phyloP scores from a whole-genome alignment of 768 basidiomycete genomes.

The Tulasnella calospora region DNA sequence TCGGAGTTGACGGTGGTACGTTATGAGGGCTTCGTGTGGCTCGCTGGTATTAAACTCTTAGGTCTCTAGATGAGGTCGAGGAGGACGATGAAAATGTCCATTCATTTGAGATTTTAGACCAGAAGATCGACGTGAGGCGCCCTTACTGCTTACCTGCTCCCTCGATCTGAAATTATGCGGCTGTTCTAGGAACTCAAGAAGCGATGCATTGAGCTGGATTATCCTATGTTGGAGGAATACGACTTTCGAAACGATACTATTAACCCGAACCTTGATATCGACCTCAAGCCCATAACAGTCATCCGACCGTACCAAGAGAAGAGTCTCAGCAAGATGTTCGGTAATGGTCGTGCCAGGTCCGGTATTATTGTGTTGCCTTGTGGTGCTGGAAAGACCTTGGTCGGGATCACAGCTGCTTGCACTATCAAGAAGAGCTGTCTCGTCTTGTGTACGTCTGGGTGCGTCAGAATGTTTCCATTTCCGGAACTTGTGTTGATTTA shows the following conservation, averaged over 20 bases:
- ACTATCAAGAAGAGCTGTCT: conserved; percentile 99
- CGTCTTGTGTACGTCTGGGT: conserved; percentile 97
- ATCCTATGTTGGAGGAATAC: conserved; percentile 98
- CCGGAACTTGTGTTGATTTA: not conserved
- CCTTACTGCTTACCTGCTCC: not conserved
- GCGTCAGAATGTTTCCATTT: conserved; percentile 37
- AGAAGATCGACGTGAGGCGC: conserved; percentile 77
- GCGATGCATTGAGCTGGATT: conserved; percentile 92
- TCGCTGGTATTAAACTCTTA: conserved; percentile 9
- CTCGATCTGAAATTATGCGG: not conserved
- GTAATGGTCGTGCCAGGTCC: conserved; percentile 95
- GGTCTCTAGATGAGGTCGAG: conserved; percentile 79
- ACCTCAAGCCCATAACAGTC: conserved; percentile 94
- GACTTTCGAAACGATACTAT: conserved; percentile 96
- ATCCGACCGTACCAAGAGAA: conserved; percentile 99
- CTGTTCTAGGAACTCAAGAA: conserved; percentile 79
- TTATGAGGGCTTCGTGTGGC: not conserved
- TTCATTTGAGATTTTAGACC: conserved; percentile 91
- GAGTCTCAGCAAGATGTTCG: conserved; percentile 98
- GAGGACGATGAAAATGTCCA: conserved; percentile 98
- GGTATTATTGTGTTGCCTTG: conserved; percentile 98
- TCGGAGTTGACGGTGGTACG: conserved; percentile 82
- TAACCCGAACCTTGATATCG: conserved; percentile 96
- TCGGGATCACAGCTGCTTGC: conserved; percentile 98
- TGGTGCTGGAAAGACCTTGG: conserved; percentile 97